phyloP scores from a whole-genome alignment of 2,329 filamentous ascomycete species.

The Calonectria naviculata region DNA sequence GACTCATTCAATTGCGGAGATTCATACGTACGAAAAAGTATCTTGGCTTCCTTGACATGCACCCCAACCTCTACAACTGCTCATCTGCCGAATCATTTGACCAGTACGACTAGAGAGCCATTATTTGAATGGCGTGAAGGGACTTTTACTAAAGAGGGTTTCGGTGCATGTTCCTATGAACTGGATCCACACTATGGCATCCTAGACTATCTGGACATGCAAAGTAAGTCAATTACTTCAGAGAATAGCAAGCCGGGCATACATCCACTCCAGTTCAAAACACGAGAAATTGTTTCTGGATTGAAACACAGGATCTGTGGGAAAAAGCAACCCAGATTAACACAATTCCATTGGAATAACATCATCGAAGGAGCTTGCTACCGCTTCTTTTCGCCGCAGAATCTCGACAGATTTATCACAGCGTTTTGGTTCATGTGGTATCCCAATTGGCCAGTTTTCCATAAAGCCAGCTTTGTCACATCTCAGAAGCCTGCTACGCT shows the following conservation, averaged over 20 bases:
- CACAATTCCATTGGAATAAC: background rate
- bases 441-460: constrained; percentile 29
- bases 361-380: background rate
- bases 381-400: constrained; percentile 23
- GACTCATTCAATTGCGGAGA: background rate
- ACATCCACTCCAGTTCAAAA: background rate
- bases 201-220: no score
- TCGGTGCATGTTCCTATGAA: background rate
- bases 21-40: background rate
- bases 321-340: background rate
- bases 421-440: constrained; percentile 25
- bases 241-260: background rate
- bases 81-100: background rate
- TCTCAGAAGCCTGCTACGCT: background rate
- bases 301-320: background rate
- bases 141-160: no score
- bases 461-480: constrained; percentile 12
- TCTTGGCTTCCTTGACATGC: background rate
- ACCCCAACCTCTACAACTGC: background rate
- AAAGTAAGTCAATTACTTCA: no score
- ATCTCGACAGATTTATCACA: constrained; percentile 17
- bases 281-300: background rate
- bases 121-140: background rate
- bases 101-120: no score
- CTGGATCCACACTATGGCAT: no score